Conservation (phyloP, 192 early-diverging fungal genomes). For the Backusella westeae region DNA sequence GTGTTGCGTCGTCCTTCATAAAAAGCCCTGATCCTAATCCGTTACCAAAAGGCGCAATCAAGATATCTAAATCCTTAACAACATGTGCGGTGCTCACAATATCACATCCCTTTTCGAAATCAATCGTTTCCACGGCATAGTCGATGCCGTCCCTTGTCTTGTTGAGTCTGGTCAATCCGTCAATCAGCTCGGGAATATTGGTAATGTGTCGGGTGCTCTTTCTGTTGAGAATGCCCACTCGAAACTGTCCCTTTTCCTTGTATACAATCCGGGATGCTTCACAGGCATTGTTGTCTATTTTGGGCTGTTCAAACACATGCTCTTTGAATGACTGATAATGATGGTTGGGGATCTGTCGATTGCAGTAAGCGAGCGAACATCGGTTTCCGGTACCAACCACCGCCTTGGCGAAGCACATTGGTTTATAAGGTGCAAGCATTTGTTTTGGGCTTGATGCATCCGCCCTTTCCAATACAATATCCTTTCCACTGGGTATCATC, state of each 20-base stretch:
- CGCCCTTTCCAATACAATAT: conserved; percentile 14
- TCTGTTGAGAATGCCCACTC: conserved; percentile 24
- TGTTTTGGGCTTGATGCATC: conserved; percentile 14
- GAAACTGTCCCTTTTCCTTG: not conserved
- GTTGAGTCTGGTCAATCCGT: not conserved
- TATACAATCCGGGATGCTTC: not conserved
- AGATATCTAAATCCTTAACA: conserved; percentile 22
- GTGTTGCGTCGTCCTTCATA: conserved; percentile 24
- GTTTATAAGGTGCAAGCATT: not conserved
- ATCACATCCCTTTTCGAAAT: conserved; percentile 26
- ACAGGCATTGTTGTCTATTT: not conserved
- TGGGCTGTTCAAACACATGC: not conserved
- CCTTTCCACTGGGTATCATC: conserved; percentile 9
- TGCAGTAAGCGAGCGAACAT: conserved; percentile 30
- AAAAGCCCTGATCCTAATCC: conserved; percentile 27
- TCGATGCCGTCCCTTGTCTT: not conserved
- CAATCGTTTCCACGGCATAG: not conserved
- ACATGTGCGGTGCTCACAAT: conserved; percentile 18
- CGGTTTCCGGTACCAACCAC: conserved; percentile 28
- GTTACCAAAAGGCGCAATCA: conserved; percentile 27
- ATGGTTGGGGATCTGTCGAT: conserved; percentile 7
- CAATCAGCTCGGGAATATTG: conserved; percentile 23
- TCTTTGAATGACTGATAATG: conserved; percentile 21
- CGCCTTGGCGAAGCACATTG: conserved; percentile 34
- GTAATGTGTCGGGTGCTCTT: conserved; percentile 25